These are phyloP conservation scores for Spatholobus suberectus DNA, from an alignment of 306 rosid species.

Conservation along the genomic window DNA sequence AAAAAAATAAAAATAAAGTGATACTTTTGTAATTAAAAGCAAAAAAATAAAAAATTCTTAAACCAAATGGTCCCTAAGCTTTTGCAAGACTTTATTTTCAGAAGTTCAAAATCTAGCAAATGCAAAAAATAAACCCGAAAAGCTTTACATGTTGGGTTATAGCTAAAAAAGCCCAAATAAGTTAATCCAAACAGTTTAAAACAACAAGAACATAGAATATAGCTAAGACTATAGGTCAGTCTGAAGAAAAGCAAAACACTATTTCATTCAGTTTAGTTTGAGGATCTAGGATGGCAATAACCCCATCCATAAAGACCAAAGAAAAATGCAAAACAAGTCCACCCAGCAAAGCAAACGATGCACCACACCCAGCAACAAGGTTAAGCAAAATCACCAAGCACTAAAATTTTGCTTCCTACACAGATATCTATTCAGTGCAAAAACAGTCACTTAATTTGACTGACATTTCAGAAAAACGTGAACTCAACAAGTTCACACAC, in stretches of 20 bases:
- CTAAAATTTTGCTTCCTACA: neutral
- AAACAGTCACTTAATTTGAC: neutral
- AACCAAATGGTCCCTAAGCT: neutral
- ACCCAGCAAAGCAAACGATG: neutral
- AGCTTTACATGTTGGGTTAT: no score
- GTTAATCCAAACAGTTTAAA: neutral
- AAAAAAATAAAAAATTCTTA: no score
- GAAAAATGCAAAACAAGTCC: neutral
- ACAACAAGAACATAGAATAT: neutral
- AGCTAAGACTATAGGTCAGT: neutral
- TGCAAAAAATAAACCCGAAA: no score
- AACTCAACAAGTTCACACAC: conserved; percentile 6
- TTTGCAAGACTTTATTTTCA: neutral
- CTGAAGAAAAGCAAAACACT: neutral
- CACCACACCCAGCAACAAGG: conserved; percentile 1
- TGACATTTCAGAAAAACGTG: neutral
- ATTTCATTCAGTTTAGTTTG: neutral
- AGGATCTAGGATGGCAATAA: neutral
- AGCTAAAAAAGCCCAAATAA: no score
- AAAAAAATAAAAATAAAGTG: no score
- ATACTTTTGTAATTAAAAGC: no score
- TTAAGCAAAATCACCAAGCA: conserved; percentile 1
- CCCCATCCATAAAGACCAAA: neutral
- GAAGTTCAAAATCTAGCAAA: neutral
- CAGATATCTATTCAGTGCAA: no score